phyloP scores from a whole-genome alignment of 78 protist genomes.

The Dictyostelium intermedium region DNA sequence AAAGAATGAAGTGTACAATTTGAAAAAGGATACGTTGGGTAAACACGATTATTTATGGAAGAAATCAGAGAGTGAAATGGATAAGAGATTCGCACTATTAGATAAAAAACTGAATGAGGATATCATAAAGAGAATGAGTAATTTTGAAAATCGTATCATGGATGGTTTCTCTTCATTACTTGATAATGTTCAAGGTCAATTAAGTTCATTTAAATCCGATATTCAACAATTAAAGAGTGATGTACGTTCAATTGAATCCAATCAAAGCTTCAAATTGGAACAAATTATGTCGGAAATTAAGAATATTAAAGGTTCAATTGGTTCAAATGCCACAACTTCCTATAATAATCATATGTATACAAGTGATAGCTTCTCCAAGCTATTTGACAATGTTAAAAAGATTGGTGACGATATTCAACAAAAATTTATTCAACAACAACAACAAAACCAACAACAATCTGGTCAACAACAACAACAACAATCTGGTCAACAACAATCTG shows the following conservation, averaged over 20 bases:
- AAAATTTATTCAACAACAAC: background rate
- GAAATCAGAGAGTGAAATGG: conserved; percentile 26
- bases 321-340: background rate
- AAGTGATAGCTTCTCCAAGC: background rate
- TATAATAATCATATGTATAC: background rate
- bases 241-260: background rate
- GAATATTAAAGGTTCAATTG: background rate
- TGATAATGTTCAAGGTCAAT: background rate
- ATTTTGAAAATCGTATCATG: background rate
- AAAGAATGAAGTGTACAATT: conserved; percentile 3
- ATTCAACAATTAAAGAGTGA: background rate
- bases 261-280: background rate
- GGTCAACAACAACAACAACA: background rate
- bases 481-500: background rate
- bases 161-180: background rate
- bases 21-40: conserved; percentile 17
- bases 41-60: conserved; percentile 41
- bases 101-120: conserved; percentile 21
- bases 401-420: background rate
- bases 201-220: background rate
- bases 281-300: background rate
- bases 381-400: background rate
- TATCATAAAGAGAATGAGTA: background rate
- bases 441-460: background rate
- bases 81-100: background rate